Base-by-base conservation (phyloP, 805 yeast genomes). In the Sugiyamaella floridensis region DNA sequence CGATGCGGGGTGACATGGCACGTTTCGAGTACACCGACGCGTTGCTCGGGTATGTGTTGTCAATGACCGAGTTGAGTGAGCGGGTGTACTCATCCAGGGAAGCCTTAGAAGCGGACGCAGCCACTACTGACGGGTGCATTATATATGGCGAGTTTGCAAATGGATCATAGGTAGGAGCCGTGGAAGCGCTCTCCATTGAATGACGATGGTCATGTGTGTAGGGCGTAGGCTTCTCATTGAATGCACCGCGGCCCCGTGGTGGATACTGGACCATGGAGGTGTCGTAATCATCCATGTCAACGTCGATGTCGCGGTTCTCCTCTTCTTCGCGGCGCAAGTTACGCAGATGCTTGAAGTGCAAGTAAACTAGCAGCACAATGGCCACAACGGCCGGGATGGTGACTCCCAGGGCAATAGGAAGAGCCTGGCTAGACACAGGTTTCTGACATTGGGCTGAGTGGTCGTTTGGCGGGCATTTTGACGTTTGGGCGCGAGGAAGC, bases 301-400 rank as follows among this genome's bases (percentile, higher is more conserved):
- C 60, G 58, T 73, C 76, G 51, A 72, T 61, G 34, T 62, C 64
- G 34, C 62, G 56, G 61, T 65, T 61, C 5, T 52, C 58, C 46
- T 60, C 65, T 54, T 72, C 75, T 54, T 72, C 76, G 46, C 60
- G 60, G 16, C 61, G 60, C 22, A 66, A 57, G 28, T 62, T 60
- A 10, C 64, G 59, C 28, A 61, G 56, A 57, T 69, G 72, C 19
- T 69, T 56, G 47, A 59, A 56, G 43, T 68, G 68, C 41, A 73
- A 54, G 58, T 63, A 59, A n/a, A 59, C 45, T 32, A 69, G 52
- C 15, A 69, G 57, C 12, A 61, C 15, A 12, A 69, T 41, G 22
- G 73, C 71, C 18, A 66, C 29, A 2, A 56, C 47, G n/a, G 67
- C 53, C 6, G 76, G 76, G 28, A 72, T 61, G n/a, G 73, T 70